A percentile compares a stretch with the other conserved stretches of the same genome.
Conservation (phyloP, 2,329 filamentous ascomycete genomes). For the Aureobasidium zeae region DNA sequence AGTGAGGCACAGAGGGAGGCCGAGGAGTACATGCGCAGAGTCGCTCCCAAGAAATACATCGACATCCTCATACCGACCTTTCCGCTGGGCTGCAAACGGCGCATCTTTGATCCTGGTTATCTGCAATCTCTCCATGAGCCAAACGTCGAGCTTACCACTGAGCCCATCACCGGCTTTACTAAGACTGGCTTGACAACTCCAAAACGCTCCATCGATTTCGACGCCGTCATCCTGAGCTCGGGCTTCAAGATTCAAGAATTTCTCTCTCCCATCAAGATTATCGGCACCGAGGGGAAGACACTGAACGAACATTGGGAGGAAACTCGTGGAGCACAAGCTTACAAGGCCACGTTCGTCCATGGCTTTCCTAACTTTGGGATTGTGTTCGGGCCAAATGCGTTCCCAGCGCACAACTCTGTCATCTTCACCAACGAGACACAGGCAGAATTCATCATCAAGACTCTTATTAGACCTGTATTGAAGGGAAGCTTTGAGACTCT, state of each 20-base stretch:
- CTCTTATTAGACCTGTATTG: slow-evolving; percentile 28
- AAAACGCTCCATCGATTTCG: slow-evolving; percentile 21
- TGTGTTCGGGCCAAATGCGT: slow-evolving; percentile 24
- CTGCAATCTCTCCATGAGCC: slow-evolving; percentile 21
- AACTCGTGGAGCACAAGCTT: slow-evolving; percentile 53
- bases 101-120: slow-evolving; percentile 26
- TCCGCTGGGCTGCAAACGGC: slow-evolving; percentile 26
- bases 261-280: slow-evolving; percentile 28
- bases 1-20: slow-evolving; percentile 17
- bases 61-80: slow-evolving; percentile 20
- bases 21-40: slow-evolving; percentile 21
- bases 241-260: slow-evolving; percentile 32
- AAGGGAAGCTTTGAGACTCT: slow-evolving; percentile 27
- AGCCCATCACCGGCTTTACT: slow-evolving; percentile 22
- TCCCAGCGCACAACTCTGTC: slow-evolving; percentile 24
- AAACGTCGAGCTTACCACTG: slow-evolving; percentile 21
- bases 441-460: slow-evolving; percentile 22
- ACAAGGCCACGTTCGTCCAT: slow-evolving; percentile 49
- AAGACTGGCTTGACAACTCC: slow-evolving; percentile 21
- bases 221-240: slow-evolving; percentile 29
- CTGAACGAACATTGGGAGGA: slow-evolving; percentile 40
- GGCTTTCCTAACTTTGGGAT: slow-evolving; percentile 24
- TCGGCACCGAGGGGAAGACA: slow-evolving; percentile 21
- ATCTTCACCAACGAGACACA: slow-evolving; percentile 17
- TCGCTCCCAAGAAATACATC: slow-evolving; percentile 21